A percentile compares a stretch with the other conserved stretches of the same genome.
These are phyloP conservation scores for Beauveria asiatica DNA, from an alignment of 2,329 filamentous ascomycete species.

Conservation along the genomic window DNA sequence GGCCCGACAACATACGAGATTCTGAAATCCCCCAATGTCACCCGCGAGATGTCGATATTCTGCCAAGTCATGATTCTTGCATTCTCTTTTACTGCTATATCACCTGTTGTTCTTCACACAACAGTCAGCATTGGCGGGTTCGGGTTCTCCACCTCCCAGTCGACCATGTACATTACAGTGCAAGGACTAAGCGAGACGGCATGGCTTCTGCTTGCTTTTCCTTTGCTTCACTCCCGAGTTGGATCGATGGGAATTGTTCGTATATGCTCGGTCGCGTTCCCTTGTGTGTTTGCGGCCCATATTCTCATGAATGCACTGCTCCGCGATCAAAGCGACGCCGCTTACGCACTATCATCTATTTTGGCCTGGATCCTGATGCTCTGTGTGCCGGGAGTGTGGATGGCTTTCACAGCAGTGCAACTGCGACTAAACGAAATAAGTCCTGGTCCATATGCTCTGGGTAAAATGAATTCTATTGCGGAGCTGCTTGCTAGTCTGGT, in stretches of 20 bases:
- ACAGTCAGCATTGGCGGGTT: constrained; percentile 54
- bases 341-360: neutral
- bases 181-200: constrained; percentile 57
- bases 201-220: constrained; percentile 66
- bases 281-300: constrained; percentile 51
- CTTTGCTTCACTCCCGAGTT: constrained; percentile 53
- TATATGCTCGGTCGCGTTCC: constrained; percentile 46
- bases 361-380: neutral
- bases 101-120: constrained; percentile 62
- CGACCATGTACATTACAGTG: constrained; percentile 56
- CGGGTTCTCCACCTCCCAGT: constrained; percentile 52
- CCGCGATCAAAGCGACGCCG: constrained; percentile 10
- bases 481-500: neutral
- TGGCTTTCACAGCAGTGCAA: neutral
- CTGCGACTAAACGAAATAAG: neutral
- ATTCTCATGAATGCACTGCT: constrained; percentile 46
- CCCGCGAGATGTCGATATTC: neutral
- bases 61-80: constrained; percentile 17
- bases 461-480: neutral
- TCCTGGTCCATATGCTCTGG: neutral
- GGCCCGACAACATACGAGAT: neutral
- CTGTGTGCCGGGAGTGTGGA: neutral
- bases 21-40: neutral
- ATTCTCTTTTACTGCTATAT: constrained; percentile 61
- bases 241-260: constrained; percentile 60